Evolutionary conservation across 257 asterid genomes (phyloP).

Genomic region (Salvia splendens): DNA sequence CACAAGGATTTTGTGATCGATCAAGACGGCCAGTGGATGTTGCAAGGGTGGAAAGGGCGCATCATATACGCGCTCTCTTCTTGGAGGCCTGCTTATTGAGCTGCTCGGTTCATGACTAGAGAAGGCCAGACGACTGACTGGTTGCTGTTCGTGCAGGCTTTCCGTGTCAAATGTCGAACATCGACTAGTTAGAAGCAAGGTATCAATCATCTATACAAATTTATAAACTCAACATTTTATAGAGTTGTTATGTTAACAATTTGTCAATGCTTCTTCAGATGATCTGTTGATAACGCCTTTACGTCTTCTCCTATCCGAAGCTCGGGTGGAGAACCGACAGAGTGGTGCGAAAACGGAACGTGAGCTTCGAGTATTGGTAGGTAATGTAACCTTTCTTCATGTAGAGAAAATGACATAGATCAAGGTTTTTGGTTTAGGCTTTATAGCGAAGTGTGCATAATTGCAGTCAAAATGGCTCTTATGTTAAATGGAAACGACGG

Average conservation of each 20-base stretch:
- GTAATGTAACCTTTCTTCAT: not conserved
- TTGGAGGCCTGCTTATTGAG: slow-evolving; percentile 48
- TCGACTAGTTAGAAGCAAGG: not conserved
- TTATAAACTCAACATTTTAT: not conserved
- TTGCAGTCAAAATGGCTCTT: not conserved
- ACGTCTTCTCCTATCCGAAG: not conserved
- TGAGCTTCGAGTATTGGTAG: slow-evolving; percentile 3
- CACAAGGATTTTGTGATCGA: slow-evolving; percentile 53
- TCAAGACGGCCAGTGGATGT: slow-evolving; percentile 56
- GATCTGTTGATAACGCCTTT: not conserved
- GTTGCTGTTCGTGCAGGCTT: not conserved
- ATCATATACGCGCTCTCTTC: slow-evolving; percentile 45
- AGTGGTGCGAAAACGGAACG: not conserved
- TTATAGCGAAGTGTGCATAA: not conserved
- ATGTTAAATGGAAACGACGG: not conserved
- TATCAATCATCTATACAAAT: not conserved
- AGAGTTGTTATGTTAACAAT: not conserved
- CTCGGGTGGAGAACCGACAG: not conserved
- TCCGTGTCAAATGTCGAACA: not conserved
- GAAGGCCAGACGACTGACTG: not conserved
- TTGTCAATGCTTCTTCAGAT: slow-evolving; percentile 2
- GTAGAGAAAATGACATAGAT: not conserved
- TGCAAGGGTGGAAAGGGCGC: slow-evolving; percentile 72
- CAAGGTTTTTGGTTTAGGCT: not conserved
- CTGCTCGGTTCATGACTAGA: not conserved